Percentiles rank a stretch among this genome's conserved stretches.
Conservation (phyloP, 805 yeast species). For the Candida chauliodis region DNA sequence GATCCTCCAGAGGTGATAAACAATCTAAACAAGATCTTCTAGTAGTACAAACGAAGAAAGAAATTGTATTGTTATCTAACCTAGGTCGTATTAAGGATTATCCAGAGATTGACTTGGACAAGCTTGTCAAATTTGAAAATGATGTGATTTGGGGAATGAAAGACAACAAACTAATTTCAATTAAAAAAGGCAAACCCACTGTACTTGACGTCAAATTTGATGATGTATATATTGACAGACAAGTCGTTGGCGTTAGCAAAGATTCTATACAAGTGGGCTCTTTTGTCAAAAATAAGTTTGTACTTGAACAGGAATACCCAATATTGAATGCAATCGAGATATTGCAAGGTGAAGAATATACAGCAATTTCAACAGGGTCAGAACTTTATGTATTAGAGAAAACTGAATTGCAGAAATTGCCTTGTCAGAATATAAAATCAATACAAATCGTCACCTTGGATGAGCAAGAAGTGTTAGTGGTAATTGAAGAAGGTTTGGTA, state of each 20-base stretch:
- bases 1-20: slow-evolving; percentile 2
- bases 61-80: not conserved
- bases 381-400: not conserved
- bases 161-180: not conserved
- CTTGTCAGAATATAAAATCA: slow-evolving; percentile 2
- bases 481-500: not conserved
- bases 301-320: slow-evolving; percentile 3
- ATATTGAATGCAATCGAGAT: not conserved
- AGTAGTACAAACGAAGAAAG: not conserved
- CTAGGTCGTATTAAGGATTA: not conserved
- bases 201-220: not conserved
- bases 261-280: slow-evolving; percentile 1
- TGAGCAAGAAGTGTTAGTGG: not conserved
- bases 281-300: slow-evolving; percentile 3
- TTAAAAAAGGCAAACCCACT: not conserved
- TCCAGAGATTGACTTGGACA: not conserved
- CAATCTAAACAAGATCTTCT: slow-evolving; percentile 3
- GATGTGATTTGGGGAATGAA: not conserved
- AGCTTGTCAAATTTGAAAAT: not conserved
- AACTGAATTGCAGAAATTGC: not conserved
- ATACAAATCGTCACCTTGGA: not conserved
- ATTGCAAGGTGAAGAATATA: not conserved
- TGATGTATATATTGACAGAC: not conserved
- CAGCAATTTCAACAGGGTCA: slow-evolving; percentile 2
- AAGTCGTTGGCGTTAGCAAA: not conserved